A percentile compares a stretch with the other conserved stretches of the same genome.
phyloP scores from a whole-genome alignment of 2,329 filamentous ascomycete genomes.

The Penicillium sp. region DNA sequence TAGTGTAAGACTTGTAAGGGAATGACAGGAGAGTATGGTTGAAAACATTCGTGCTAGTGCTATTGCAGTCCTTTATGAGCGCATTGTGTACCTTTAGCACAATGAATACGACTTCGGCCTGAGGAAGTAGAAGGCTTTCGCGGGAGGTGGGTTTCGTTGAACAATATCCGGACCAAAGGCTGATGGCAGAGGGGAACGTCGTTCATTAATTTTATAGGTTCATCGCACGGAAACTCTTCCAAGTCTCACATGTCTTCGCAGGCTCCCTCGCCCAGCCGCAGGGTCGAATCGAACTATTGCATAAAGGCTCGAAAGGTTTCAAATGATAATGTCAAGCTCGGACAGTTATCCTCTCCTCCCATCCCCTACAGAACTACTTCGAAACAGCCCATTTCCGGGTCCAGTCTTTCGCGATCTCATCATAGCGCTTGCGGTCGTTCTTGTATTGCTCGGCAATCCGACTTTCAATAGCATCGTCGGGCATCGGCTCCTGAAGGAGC shows the following conservation, averaged over 20 bases:
- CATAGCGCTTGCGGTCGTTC: slow-evolving; percentile 66
- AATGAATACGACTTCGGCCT: too few relatives aligned
- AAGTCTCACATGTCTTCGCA: neutral
- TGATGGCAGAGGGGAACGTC: neutral
- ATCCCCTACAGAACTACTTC: neutral
- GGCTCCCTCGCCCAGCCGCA: neutral
- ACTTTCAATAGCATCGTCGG: slow-evolving; percentile 85
- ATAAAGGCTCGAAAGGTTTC: slow-evolving; percentile 10
- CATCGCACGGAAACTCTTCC: neutral
- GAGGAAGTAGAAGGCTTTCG: too few relatives aligned
- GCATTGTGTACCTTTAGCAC: too few relatives aligned
- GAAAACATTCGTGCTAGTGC: neutral
- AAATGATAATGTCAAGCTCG: slow-evolving; percentile 11
- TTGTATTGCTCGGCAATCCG: slow-evolving; percentile 84
- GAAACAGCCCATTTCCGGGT: slow-evolving; percentile 47
- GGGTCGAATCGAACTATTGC: neutral
- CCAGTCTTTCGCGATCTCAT: slow-evolving; percentile 74
- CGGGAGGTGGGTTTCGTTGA: too few relatives aligned
- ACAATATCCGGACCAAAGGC: too few relatives aligned
- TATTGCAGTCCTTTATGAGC: neutral
- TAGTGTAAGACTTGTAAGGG: neutral
- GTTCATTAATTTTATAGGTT: neutral
- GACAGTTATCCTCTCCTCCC: neutral
- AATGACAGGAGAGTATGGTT: neutral
- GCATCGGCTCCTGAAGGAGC: slow-evolving; percentile 77